These are phyloP conservation scores for Grifola frondosa DNA, from an alignment of 1,284 basidiomycete species.

Conservation along the genomic window DNA sequence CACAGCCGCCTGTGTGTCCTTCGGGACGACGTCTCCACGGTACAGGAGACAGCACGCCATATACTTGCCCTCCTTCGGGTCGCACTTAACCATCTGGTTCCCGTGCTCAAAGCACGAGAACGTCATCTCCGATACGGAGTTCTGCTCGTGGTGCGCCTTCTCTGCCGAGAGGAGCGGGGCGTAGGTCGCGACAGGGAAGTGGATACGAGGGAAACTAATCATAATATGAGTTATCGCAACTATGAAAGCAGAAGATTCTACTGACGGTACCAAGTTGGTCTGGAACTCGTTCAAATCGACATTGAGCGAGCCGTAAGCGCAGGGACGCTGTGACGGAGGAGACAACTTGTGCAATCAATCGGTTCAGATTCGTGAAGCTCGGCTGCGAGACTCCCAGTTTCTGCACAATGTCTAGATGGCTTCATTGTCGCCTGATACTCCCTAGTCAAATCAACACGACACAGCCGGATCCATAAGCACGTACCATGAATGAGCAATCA, in stretches of 20 bases:
- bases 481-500: constrained; percentile 97
- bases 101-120: constrained; percentile 97
- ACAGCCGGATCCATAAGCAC: constrained; percentile 7
- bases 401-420: constrained; percentile 99
- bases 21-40: constrained; percentile 97
- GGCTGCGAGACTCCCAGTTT: constrained; percentile 84
- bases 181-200: constrained; percentile 97
- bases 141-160: constrained; percentile 93
- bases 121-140: constrained; percentile 98
- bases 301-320: constrained; percentile 97
- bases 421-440: constrained; percentile 84
- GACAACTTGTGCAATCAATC: constrained; percentile 97
- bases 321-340: constrained; percentile 97
- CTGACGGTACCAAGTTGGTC: constrained; percentile 96
- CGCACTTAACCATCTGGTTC: constrained; percentile 98
- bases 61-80: constrained; percentile 96
- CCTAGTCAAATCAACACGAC: neutral
- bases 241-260: too few species aligned
- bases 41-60: constrained; percentile 91
- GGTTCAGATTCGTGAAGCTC: constrained; percentile 93
- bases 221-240: too few species aligned
- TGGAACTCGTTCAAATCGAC: constrained; percentile 99
- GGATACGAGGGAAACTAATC: constrained; percentile 98
- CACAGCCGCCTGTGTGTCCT: constrained; percentile 94
- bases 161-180: constrained; percentile 91